Evolutionary conservation across 2,329 filamentous ascomycete genomes (phyloP).

Genomic region (Emydomyces testavorans): DNA sequence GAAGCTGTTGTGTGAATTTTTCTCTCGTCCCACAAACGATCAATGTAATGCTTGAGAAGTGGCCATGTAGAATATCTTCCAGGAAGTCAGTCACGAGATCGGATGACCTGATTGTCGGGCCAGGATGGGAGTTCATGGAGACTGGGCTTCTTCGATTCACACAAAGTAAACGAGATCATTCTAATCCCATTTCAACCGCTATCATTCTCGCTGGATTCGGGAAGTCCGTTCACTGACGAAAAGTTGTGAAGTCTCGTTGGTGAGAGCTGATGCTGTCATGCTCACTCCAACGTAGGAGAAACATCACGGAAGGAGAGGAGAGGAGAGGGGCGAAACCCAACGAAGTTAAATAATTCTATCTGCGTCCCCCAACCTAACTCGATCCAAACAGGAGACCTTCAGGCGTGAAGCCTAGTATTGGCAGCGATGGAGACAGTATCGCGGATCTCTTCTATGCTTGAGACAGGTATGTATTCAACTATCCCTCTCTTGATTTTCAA

Average conservation of each 20-base stretch:
- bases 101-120: conserved; percentile 33
- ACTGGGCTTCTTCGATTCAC: background rate
- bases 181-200: background rate
- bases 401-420: background rate
- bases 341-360: background rate
- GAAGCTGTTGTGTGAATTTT: conserved; percentile 53
- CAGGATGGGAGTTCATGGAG: background rate
- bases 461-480: conserved; percentile 63
- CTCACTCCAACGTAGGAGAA: too few species aligned
- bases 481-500: background rate
- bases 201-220: background rate
- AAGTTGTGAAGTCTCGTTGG: background rate
- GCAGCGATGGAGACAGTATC: conserved; percentile 83
- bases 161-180: background rate
- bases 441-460: conserved; percentile 82
- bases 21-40: conserved; percentile 57
- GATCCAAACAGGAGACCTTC: background rate
- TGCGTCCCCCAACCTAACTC: background rate
- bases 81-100: conserved; percentile 48
- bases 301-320: too few species aligned
- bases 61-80: conserved; percentile 48
- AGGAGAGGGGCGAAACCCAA: background rate
- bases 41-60: conserved; percentile 51
- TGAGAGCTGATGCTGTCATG: conserved; percentile 5
- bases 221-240: too few species aligned